Conservation (phyloP, 1,284 basidiomycete species). For the Singerocomus inundabilis region DNA sequence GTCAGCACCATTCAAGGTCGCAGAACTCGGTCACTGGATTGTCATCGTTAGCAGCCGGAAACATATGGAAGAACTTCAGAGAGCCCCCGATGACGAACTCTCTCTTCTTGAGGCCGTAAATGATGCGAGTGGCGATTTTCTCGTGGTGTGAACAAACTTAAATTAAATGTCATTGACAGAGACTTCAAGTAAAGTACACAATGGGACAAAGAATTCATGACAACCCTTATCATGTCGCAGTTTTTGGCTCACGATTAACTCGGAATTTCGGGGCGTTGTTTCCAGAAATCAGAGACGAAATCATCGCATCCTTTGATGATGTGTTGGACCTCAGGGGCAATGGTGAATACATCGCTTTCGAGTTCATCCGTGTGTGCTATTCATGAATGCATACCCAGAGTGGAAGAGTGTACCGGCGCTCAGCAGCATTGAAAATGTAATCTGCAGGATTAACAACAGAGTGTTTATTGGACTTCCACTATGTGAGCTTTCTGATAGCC, state of each 20-base stretch:
- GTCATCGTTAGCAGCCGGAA: conserved; percentile 38
- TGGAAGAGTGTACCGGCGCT: conserved; percentile 30
- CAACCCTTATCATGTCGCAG: conserved; percentile 30
- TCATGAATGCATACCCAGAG: conserved; percentile 20
- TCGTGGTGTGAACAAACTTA: neutral
- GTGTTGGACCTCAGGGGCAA: neutral
- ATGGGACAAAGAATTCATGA: conserved; percentile 25
- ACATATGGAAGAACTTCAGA: neutral
- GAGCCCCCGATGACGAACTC: neutral
- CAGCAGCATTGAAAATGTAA: conserved; percentile 20
- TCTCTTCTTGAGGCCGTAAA: conserved; percentile 24
- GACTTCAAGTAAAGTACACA: conserved; percentile 26
- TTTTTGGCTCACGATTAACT: conserved; percentile 30
- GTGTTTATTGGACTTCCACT: conserved; percentile 41
- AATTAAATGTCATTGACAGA: conserved; percentile 6
- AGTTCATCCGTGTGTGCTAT: neutral
- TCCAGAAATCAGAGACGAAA: conserved; percentile 34
- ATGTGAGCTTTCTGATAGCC: conserved; percentile 26
- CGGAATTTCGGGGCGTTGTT: conserved; percentile 29
- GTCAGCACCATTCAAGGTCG: conserved; percentile 40
- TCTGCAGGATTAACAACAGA: conserved; percentile 37
- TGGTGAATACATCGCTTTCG: neutral
- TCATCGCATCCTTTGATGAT: conserved; percentile 25
- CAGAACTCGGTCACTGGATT: conserved; percentile 38
- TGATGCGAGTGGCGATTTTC: conserved; percentile 30